Evolutionary conservation across 768 basidiomycete genomes (phyloP), one percentile per base, ranked within the genome.

Genomic region (Lepiota venenata): DNA sequence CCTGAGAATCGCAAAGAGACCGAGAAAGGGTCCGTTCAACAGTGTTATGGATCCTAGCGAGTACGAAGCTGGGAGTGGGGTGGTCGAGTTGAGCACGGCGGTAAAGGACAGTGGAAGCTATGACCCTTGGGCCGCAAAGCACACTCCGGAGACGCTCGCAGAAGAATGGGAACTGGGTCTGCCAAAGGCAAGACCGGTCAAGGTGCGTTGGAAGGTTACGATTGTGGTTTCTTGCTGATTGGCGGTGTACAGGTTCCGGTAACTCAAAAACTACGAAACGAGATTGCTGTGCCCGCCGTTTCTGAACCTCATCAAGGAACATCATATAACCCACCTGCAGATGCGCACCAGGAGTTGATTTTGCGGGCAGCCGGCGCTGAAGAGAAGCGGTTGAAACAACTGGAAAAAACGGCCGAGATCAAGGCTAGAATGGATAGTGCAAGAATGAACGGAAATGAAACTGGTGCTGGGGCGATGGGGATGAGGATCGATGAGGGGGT

Each of bases 301-400:
- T 61, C 73, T 1, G 71, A 83, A 2, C 94, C 94, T 0, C 90
- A 91, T 59, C 83, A 82, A 29, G 94, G 94, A 16, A 80, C 87
- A 2, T 94, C 92, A 15, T 98, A 98, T 66, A 97, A 97, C 65
- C 94, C 94, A 0, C 83, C 84, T 0, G 82, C 79, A 1, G 75
- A 80, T 3, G 83, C 86, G 0, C 90, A 96, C 60, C 79, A 82
- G 47, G 82, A 83, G 46, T 80, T 96, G 4, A 65, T 98, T 18
- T 70, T 78, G 11, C 69, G 79, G 47, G 94, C 93, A 0, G 78
- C 83, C 48, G 78, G 82, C 56, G 66, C 77, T 12, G 94, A 94
- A 67, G 78, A 79, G 61, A 77, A 76, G 44, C 77, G 78, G 40
- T 64, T 83, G 38, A 72, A 71, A 21, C 78, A 84, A 53, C 78